These are phyloP conservation scores for Prunella vulgaris DNA, from an alignment of 257 asterid species.

Conservation along the genomic window DNA sequence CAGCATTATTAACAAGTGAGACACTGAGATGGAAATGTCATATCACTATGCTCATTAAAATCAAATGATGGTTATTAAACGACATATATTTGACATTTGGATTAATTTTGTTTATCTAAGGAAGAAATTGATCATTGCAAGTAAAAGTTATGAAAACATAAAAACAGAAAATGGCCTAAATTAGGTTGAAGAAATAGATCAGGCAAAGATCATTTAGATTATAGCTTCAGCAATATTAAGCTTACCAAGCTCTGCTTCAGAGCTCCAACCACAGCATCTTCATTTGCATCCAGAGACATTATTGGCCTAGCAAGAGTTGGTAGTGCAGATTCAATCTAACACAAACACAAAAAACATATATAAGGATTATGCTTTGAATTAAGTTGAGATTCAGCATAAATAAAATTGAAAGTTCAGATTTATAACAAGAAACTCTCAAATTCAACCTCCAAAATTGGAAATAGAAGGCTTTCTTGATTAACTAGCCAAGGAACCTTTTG, in stretches of 20 bases:
- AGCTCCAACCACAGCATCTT: constrained; percentile 92
- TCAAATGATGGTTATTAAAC: background rate
- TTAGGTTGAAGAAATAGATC: constrained; percentile 1
- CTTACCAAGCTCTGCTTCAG: constrained; percentile 91
- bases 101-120: background rate
- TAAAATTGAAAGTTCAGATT: background rate
- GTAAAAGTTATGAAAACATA: background rate
- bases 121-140: background rate
- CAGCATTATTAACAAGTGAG: background rate
- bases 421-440: background rate
- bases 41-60: background rate
- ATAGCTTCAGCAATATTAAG: constrained; percentile 23
- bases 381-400: constrained; percentile 3
- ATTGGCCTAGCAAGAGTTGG: constrained; percentile 94
- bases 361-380: constrained; percentile 19
- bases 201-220: constrained; percentile 6
- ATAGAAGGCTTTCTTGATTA: background rate
- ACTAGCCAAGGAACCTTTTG: background rate
- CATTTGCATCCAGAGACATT: constrained; percentile 88
- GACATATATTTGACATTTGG: background rate
- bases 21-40: background rate
- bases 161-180: background rate
- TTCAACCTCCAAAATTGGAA: background rate
- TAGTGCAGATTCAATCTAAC: constrained; percentile 88
- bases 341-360: constrained; percentile 32